Percentiles rank a stretch among this genome's conserved stretches.
Conservation (phyloP, 2,329 filamentous ascomycete species). For the Talaromyces albobiverticillius region DNA sequence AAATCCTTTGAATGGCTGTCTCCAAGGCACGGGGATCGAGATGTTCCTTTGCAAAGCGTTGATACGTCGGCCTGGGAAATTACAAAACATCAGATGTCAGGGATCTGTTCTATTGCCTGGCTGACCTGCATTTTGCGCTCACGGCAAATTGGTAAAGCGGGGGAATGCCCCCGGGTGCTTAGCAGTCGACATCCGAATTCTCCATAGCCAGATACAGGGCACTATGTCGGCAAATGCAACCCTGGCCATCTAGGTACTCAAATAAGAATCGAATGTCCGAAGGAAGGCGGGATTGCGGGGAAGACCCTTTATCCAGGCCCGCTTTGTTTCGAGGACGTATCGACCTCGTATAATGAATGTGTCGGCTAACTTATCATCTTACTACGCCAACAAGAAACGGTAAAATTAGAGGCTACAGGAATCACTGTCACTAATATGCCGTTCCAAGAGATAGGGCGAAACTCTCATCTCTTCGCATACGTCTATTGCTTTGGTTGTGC, state of each 20-base stretch:
- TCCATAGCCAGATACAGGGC: neutral
- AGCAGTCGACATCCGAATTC: neutral
- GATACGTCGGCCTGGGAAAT: neutral
- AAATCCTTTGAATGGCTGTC: neutral
- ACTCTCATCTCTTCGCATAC: neutral
- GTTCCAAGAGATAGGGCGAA: neutral
- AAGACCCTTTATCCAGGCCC: neutral
- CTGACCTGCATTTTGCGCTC: neutral
- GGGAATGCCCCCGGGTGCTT: neutral
- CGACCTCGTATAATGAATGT: neutral
- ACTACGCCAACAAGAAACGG: neutral
- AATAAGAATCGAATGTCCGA: conserved; percentile 1
- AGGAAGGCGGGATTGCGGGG: conserved; percentile 10
- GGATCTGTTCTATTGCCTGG: neutral
- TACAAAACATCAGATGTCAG: neutral
- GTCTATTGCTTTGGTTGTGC: neutral
- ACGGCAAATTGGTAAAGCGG: neutral
- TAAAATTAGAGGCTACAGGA: neutral
- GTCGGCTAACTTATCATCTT: neutral
- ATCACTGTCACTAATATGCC: neutral
- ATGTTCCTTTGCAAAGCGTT: neutral
- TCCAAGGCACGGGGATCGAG: neutral
- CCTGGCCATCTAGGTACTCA: conserved; percentile 1
- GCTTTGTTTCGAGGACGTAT: too few species aligned
- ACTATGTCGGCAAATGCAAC: conserved; percentile 14